Evolutionary conservation across 75 land plant species (phyloP), one percentile per base, ranked within the genome.

Genomic region (Cunninghamia lanceolata): DNA sequence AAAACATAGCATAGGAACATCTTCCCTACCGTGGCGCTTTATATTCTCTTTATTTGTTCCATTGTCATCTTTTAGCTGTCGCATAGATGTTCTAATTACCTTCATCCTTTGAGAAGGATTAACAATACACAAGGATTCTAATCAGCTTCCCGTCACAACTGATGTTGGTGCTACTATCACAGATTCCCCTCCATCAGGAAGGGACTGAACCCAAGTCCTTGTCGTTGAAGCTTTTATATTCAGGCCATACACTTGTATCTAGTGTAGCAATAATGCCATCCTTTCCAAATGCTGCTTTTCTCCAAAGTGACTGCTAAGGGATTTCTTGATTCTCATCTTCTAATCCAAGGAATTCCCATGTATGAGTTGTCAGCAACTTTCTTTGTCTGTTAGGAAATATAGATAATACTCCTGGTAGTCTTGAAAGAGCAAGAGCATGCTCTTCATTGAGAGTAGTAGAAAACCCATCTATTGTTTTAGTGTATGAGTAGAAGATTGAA

Each of bases 171-270:
- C 81, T 88, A 30, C 7, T 68, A 16, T 91, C 83, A 81, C 96
- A 96, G 4, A n/a, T 87, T 42, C 98, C 96, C 30, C 85, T 92
- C 98, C 98, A 96, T 63, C 75, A 84, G 25, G 85, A 11, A 36
- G 98, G 98, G 11, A 95, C 74, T 9, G 94, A 93, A 25, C 93
- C 94, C 78, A 92, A 77, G 14, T 89, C 93, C 47, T 84, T 86
- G 84, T 95, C 96, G 3, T 43, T 84, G 84, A 95, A 96, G 87
- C 96, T 95, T 87, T 87, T 85, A 32, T 93, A 89, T 84, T 96
- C 97, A 1, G 96, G 97, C 94, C 93, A 96, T 40, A 94, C 90
- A 34, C 98, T n/a, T 63, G 68, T 63, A 63, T 63, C 68, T 9
- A 63, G 68, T 0, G 6, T 21, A 42, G 86, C 95, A 35, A 94